Base-by-base conservation (phyloP, 306 rosid species). In the Arachis stenosperma region DNA sequence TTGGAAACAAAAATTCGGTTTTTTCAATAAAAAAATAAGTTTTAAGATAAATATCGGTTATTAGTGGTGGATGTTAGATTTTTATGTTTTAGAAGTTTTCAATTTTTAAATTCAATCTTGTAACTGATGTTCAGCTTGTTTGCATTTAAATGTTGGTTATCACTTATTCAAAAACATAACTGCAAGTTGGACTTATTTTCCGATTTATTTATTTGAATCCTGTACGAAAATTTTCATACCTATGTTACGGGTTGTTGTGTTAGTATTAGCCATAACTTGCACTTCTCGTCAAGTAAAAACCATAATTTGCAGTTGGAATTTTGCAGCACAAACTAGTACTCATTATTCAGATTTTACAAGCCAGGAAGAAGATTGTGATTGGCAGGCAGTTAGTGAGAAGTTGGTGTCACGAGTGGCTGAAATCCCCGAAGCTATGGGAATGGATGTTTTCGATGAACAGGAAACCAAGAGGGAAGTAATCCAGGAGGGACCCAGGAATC, bases 391-490 rank as follows among this genome's bases (percentile, higher is more conserved):
- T 65, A 67, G 79, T 54, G 84, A 82, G 46, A 81, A 82, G 42
- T 86, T 80, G 67, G 44, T 79, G 84, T 82, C 86, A 59, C 88
- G 62, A 47, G 81, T 80, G 57, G 76, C 86, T 0, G 82, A 78
- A 75, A 82, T 84, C 37, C 80, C 85, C 14, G 52, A 61, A 61
- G 68, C 75, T 14, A 71, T 69, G 65, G 85, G 74, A 75, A 46
- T 72, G 4, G 77, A 78, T 61, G 81, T 81, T 59, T 80, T 84
- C 43, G 81, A 72, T 12, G 85, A 75, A 6, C 89, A 64, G 62
- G 81, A 77, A 60, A 52, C 73, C 12, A 81, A 81, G 68, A 77
- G 67, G 65, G 72, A 52, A 6, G 10, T 57, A 10, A 39, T 61
- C 22, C 40, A 65, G 6, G 66, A 33, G 3, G 75, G 14, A 8